These are phyloP conservation scores for Rhodosporidiobolus sp. DNA, from an alignment of 768 basidiomycete genomes.

Conservation along the genomic window DNA sequence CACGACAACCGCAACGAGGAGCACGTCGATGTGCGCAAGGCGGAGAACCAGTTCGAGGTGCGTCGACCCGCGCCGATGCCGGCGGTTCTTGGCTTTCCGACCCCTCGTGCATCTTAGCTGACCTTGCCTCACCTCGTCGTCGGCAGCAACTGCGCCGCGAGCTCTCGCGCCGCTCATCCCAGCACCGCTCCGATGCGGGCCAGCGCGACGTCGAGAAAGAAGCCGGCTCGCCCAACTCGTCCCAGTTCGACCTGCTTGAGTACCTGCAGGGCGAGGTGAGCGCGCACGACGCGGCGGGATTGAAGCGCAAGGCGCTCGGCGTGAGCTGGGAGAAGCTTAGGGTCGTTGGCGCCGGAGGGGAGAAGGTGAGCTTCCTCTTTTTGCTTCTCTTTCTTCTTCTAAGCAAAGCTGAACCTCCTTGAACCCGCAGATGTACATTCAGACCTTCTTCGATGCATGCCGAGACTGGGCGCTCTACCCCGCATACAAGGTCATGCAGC, in stretches of 20 bases:
- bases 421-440: conserved; percentile 26
- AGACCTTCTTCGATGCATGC: conserved; percentile 21
- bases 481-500: neutral
- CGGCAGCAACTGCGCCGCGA: conserved; percentile 1
- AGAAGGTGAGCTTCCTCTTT: neutral
- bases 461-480: neutral
- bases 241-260: conserved; percentile 29
- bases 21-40: conserved; percentile 33
- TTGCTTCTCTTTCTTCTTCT: neutral
- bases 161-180: conserved; percentile 9
- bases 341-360: conserved; percentile 25
- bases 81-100: neutral
- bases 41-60: conserved; percentile 39
- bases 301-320: conserved; percentile 8
- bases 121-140: neutral
- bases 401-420: neutral
- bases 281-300: conserved; percentile 4
- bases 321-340: conserved; percentile 26
- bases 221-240: neutral
- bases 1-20: neutral
- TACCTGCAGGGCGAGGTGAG: conserved; percentile 16
- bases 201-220: conserved; percentile 24
- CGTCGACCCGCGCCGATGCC: neutral
- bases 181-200: conserved; percentile 1
- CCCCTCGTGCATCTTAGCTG: neutral